A percentile compares a stretch with the other conserved stretches of the same genome.
These are phyloP conservation scores for Cenchrus americanus DNA, from an alignment of 176 grass and related monocot genomes.

Conservation along the genomic window DNA sequence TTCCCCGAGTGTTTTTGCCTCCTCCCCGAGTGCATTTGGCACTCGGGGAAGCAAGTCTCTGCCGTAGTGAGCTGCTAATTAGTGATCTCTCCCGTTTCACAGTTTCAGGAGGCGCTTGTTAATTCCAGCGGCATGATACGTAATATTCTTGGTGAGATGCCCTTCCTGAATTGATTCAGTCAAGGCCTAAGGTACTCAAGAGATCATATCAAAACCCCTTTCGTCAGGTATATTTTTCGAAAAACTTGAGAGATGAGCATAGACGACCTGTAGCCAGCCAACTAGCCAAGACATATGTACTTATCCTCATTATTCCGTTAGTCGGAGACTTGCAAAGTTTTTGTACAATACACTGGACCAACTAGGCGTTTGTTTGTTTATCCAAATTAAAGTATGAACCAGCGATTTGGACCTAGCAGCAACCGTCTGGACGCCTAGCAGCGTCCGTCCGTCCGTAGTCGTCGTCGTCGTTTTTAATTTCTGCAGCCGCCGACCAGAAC, in stretches of 20 bases:
- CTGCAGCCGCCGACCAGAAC: background rate
- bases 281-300: background rate
- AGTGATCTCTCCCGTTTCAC: background rate
- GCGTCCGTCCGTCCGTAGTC: background rate
- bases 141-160: background rate
- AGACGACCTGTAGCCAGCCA: background rate
- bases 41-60: too few relatives aligned
- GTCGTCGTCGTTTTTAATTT: background rate
- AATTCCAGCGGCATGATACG: background rate
- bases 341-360: background rate
- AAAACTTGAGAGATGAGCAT: background rate
- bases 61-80: background rate
- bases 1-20: too few relatives aligned
- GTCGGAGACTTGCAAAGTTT: slow-evolving; percentile 5
- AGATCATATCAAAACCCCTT: too few relatives aligned
- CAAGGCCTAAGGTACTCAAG: too few relatives aligned
- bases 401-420: background rate
- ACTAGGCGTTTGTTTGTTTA: background rate
- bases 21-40: too few relatives aligned
- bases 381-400: background rate
- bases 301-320: background rate
- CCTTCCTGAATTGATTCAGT: background rate
- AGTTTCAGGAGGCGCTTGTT: background rate
- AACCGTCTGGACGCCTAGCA: background rate
- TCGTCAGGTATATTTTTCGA: too few relatives aligned